These are phyloP conservation scores for Aureobasidium sp. DNA, from an alignment of 2,329 filamentous ascomycete genomes.

Conservation along the genomic window DNA sequence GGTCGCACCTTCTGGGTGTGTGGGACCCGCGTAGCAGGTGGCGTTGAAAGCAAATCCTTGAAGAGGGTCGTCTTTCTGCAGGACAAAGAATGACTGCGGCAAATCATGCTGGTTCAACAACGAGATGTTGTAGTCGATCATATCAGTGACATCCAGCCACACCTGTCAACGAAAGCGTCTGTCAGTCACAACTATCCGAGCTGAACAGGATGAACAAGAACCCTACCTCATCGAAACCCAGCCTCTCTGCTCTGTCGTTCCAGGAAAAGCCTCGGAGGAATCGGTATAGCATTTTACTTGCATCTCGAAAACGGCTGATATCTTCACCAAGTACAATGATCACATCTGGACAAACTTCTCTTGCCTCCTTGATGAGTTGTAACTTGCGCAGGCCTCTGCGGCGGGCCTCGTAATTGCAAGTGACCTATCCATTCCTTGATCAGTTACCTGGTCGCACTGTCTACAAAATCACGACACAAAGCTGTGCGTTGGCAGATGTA, in stretches of 20 bases:
- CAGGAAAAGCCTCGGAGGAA: constrained; percentile 69
- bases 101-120: constrained; percentile 63
- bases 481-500: background rate
- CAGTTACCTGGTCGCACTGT: background rate
- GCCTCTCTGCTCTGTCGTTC: constrained; percentile 68
- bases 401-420: constrained; percentile 89
- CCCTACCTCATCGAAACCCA: constrained; percentile 83
- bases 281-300: constrained; percentile 70
- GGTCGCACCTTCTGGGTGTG: constrained; percentile 37
- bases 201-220: too few species aligned
- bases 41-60: constrained; percentile 76
- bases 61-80: constrained; percentile 66
- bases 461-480: background rate
- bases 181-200: background rate
- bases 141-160: constrained; percentile 75
- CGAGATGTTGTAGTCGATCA: constrained; percentile 72
- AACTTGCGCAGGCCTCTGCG: constrained; percentile 66
- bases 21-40: constrained; percentile 57
- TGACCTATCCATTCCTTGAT: constrained; percentile 43
- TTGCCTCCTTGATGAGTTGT: constrained; percentile 77
- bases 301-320: constrained; percentile 75
- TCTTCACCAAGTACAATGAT: constrained; percentile 84
- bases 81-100: constrained; percentile 67
- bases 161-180: constrained; percentile 34
- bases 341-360: constrained; percentile 71